These are phyloP conservation scores for Pycnococcus provasolii DNA, from an alignment of 139 green algal species.

Conservation along the genomic window DNA sequence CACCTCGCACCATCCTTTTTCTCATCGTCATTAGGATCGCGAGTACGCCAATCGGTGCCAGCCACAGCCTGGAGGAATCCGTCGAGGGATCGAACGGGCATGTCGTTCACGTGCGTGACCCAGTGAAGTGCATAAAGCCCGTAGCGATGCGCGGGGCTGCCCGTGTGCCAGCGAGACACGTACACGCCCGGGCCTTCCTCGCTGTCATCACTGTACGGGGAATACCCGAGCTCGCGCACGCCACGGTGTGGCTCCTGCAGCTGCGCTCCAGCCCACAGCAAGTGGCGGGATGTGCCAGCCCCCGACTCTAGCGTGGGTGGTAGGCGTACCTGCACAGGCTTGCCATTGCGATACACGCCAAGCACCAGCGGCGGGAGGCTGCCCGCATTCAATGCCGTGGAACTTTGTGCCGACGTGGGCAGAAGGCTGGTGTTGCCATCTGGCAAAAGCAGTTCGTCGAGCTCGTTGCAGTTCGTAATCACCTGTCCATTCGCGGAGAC, in stretches of 20 bases:
- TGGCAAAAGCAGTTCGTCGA: too few relatives aligned
- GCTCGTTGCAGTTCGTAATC: too few relatives aligned
- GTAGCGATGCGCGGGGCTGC: slow-evolving; percentile 70
- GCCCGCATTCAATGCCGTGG: background rate
- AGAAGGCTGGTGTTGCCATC: too few relatives aligned
- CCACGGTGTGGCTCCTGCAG: slow-evolving; percentile 59
- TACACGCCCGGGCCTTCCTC: slow-evolving; percentile 31
- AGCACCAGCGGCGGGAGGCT: slow-evolving; percentile 11
- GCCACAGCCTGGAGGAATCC: slow-evolving; percentile 48
- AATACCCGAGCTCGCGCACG: slow-evolving; percentile 65
- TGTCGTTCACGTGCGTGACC: slow-evolving; percentile 57
- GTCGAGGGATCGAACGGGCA: slow-evolving; percentile 59
- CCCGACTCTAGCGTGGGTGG: slow-evolving; percentile 50
- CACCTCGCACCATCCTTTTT: slow-evolving; percentile 50
- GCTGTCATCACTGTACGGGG: slow-evolving; percentile 39
- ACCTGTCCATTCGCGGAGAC: too few relatives aligned
- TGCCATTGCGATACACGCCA: slow-evolving; percentile 36
- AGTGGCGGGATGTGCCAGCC: slow-evolving; percentile 60
- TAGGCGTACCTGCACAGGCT: slow-evolving; percentile 46
- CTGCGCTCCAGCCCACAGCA: slow-evolving; percentile 80
- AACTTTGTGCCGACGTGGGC: too few relatives aligned
- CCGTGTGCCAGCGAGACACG: slow-evolving; percentile 69
- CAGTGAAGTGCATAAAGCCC: slow-evolving; percentile 77
- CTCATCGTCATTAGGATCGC: background rate
- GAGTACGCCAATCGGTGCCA: background rate